A percentile compares a stretch with the other conserved stretches of the same genome.
phyloP scores from a whole-genome alignment of 2,329 filamentous ascomycete species.

The Nothophoma quercina region DNA sequence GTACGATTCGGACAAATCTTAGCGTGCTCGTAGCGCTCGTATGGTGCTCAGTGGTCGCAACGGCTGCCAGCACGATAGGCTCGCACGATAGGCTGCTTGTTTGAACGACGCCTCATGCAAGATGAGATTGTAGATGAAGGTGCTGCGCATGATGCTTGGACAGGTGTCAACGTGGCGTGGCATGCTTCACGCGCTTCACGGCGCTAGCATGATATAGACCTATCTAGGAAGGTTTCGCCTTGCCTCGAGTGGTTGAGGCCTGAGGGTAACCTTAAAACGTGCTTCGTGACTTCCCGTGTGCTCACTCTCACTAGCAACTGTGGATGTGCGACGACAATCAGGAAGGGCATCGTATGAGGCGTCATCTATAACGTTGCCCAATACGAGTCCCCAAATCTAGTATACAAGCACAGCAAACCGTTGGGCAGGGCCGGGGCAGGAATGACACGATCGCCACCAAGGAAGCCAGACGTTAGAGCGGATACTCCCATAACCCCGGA shows the following conservation, averaged over 20 bases:
- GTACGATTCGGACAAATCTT: no score
- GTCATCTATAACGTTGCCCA: neutral
- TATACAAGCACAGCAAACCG: neutral
- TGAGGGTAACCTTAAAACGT: no score
- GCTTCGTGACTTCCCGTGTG: no score
- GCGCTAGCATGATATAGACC: neutral
- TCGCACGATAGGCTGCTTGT: slow-evolving; percentile 7
- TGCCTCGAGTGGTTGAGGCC: no score
- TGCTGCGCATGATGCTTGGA: slow-evolving; percentile 3
- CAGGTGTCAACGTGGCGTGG: no score
- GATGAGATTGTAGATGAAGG: slow-evolving; percentile 6
- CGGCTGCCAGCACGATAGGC: slow-evolving; percentile 5
- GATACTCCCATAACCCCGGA: slow-evolving; percentile 4
- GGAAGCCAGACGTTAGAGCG: neutral
- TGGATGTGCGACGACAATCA: neutral
- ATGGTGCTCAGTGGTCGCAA: slow-evolving; percentile 4
- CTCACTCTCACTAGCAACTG: neutral
- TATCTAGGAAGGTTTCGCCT: neutral
- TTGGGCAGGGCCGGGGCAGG: neutral
- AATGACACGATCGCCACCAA: slow-evolving; percentile 3
- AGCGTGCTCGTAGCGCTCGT: slow-evolving; percentile 9
- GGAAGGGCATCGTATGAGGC: neutral
- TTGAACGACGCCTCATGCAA: slow-evolving; percentile 8
- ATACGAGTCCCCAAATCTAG: neutral
- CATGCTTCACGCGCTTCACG: neutral